Base-by-base conservation (phyloP, 345 rosid species). In the Rhizophora apiculata region DNA sequence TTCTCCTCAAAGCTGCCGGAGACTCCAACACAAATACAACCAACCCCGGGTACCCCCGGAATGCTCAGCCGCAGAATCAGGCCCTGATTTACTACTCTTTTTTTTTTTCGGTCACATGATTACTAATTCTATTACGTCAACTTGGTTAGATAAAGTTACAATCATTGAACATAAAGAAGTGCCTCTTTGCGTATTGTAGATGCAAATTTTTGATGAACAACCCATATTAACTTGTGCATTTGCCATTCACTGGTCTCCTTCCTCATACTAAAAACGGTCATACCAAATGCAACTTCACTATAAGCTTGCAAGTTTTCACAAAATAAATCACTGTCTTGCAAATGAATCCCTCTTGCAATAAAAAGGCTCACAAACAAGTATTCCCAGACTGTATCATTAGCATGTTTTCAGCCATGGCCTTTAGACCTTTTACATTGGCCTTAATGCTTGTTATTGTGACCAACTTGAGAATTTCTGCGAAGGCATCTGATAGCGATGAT, bases 131-230 rank as follows among this genome's bases (percentile, higher is more conserved):
- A 30, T 6, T 7, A 34, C 53, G 48, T 29, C 46, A 53, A n/a
- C 31, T 54, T 34, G 6, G 13, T 57, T 68, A 30, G 60, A 60
- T 46, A 48, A 48, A 60, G 52, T 7, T 27, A 39, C 1, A 18
- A 55, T 39, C 24, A 54, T 64, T 73, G 78, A 73, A 78, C 67
- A 16, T 8, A 0, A 54, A 30, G 4, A n/a, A 10, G 57, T 27
- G 53, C 30, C 39, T n/a, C 9, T 1, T 74, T 60, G n/a, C 85
- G 72, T 76, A 37, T 29, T 22, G n/a, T 43, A 37, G 39, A 77
- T 72, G 75, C 78, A 70, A 81, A 55, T 68, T 53, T 76, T 78
- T 80, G 85, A 77, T 84, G 18, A 84, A 75, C 88, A 71, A 81
- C 85, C 87, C 22, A n/a, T 15, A 22, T 26, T 7, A 36, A 65